phyloP scores from a whole-genome alignment of 179 eudicot species.

The Dionaea muscipula region DNA sequence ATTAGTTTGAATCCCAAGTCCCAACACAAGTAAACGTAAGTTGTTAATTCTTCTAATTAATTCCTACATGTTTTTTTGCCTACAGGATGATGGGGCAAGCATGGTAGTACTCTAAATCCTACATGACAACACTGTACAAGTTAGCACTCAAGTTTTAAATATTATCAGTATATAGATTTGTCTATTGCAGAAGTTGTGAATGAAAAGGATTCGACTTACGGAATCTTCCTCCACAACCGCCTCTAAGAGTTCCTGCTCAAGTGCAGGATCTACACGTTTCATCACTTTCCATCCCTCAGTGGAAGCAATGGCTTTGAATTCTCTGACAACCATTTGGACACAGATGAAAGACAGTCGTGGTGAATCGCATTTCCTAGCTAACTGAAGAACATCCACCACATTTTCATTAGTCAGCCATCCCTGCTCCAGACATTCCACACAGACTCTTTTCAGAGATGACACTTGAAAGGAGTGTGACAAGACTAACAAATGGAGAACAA shows the following conservation, averaged over 20 bases:
- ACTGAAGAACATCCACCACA: constrained; percentile 64
- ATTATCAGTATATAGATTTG: neutral
- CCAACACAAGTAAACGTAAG: too few relatives aligned
- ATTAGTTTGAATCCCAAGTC: too few relatives aligned
- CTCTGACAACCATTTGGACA: constrained; percentile 37
- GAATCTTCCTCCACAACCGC: constrained; percentile 65
- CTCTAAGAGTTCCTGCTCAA: constrained; percentile 74
- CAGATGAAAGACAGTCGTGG: constrained; percentile 50
- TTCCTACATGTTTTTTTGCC: too few relatives aligned
- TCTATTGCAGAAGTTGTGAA: neutral
- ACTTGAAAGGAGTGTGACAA: constrained; percentile 53
- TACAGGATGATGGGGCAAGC: too few relatives aligned
- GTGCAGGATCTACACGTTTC: constrained; percentile 52
- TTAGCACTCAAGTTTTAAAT: too few relatives aligned
- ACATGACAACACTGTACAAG: too few relatives aligned
- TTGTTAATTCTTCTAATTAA: too few relatives aligned
- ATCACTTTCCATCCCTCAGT: constrained; percentile 81
- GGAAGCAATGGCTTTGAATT: constrained; percentile 44
- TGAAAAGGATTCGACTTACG: constrained; percentile 26
- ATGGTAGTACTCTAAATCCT: too few relatives aligned
- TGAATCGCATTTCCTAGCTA: constrained; percentile 56
- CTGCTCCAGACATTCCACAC: constrained; percentile 44
- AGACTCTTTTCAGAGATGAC: constrained; percentile 47
- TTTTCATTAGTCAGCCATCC: constrained; percentile 44
- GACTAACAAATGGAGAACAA: constrained; percentile 58